A percentile compares a stretch with the other conserved stretches of the same genome.
Evolutionary conservation across 2,329 filamentous ascomycete species (phyloP).

Genomic region (Mycosphaerella sp.): DNA sequence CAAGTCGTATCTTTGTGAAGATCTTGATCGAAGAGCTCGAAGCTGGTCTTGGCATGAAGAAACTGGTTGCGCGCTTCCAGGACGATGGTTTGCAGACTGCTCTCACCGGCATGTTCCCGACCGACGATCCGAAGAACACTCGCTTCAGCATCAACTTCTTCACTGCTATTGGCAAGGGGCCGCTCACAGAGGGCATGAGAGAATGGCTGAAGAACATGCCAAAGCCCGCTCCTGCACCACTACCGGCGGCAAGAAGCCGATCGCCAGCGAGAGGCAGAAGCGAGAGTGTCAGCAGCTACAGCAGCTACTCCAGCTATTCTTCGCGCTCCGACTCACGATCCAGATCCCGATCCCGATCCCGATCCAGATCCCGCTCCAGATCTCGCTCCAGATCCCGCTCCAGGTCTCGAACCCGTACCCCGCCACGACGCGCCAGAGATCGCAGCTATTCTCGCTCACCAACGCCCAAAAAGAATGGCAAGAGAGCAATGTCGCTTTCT

Average conservation of each 20-base stretch:
- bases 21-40: conserved; percentile 90
- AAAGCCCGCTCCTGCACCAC: conserved; percentile 69
- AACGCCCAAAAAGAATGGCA: conserved; percentile 13
- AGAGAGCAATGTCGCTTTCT: conserved; percentile 11
- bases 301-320: conserved; percentile 69
- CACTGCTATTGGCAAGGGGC: conserved; percentile 94
- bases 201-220: conserved; percentile 84
- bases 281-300: conserved; percentile 65
- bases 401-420: conserved; percentile 27
- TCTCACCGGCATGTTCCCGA: conserved; percentile 82
- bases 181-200: conserved; percentile 90
- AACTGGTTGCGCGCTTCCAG: conserved; percentile 67
- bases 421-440: conserved; percentile 18
- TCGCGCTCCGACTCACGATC: conserved; percentile 31
- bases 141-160: conserved; percentile 99
- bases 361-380: conserved; percentile 27
- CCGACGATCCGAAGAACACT: conserved; percentile 80
- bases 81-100: conserved; percentile 73
- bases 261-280: conserved; percentile 54
- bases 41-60: conserved; percentile 78
- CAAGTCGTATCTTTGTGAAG: conserved; percentile 96
- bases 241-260: conserved; percentile 43
- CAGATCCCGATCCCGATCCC: conserved; percentile 23
- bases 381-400: conserved; percentile 29
- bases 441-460: conserved; percentile 20